phyloP scores from a whole-genome alignment of 2,329 filamentous ascomycete genomes.

The Rutstroemia sp. region DNA sequence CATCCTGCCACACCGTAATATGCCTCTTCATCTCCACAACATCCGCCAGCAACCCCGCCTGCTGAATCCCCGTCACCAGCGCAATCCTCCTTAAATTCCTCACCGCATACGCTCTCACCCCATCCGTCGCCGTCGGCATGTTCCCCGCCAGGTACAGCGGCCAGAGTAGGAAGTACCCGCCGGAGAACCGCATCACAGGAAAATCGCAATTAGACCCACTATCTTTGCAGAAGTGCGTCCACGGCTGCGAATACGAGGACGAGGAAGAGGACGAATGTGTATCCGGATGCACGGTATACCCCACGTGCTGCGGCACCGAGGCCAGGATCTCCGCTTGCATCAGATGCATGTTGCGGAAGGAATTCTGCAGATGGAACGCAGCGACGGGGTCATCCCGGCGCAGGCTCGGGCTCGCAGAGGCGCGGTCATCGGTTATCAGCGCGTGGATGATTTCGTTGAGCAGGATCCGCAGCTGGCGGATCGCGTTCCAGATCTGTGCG shows the following conservation, averaged over 20 bases:
- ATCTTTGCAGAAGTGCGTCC: neutral
- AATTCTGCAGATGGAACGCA: conserved; percentile 4
- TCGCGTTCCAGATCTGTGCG: conserved; percentile 25
- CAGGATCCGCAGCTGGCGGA: conserved; percentile 20
- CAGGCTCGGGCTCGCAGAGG: conserved; percentile 8
- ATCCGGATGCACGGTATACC: neutral
- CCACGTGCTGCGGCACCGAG: conserved; percentile 22
- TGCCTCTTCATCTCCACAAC: conserved; percentile 5
- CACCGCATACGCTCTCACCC: conserved; percentile 15
- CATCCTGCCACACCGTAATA: conserved; percentile 9
- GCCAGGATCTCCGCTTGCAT: conserved; percentile 22
- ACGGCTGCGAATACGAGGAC: neutral
- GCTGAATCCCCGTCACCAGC: conserved; percentile 20
- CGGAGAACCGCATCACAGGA: conserved; percentile 11
- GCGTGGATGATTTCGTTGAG: conserved; percentile 21
- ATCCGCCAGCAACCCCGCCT: conserved; percentile 20
- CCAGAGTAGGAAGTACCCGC: conserved; percentile 25
- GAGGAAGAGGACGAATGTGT: neutral
- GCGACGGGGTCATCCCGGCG: conserved; percentile 9
- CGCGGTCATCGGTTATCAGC: conserved; percentile 12
- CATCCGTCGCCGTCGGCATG: conserved; percentile 12
- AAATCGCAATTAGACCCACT: neutral
- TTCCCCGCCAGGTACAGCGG: conserved; percentile 23
- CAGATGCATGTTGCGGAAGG: conserved; percentile 11
- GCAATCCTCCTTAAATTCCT: conserved; percentile 19